Evolutionary conservation across 2,329 filamentous ascomycete genomes (phyloP).

Genomic region (Aspergillus proliferans): DNA sequence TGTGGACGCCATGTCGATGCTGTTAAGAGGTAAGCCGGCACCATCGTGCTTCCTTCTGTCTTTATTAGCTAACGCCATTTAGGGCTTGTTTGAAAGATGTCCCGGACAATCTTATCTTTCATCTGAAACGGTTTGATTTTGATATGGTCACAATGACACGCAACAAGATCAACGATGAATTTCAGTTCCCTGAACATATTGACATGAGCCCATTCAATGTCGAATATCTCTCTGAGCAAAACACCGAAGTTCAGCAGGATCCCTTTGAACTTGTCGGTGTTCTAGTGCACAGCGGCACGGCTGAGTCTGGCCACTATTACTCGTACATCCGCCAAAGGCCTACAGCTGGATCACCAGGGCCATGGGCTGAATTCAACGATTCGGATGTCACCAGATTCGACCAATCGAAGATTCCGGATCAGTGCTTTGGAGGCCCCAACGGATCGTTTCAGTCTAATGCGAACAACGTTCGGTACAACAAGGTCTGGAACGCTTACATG

Average conservation of each 20-base stretch:
- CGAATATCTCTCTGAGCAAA: conserved; percentile 66
- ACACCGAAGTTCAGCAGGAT: conserved; percentile 56
- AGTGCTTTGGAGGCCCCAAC: conserved; percentile 73
- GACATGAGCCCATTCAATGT: conserved; percentile 87
- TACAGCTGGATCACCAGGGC: conserved; percentile 38
- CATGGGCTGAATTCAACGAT: conserved; percentile 94
- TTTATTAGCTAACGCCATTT: conserved; percentile 10
- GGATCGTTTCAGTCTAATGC: conserved; percentile 44
- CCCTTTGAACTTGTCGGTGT: conserved; percentile 91
- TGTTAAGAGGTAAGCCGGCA: conserved; percentile 62
- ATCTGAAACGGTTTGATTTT: conserved; percentile 62
- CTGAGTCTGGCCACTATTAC: conserved; percentile 94
- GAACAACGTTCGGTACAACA: conserved; percentile 50
- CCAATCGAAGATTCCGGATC: conserved; percentile 61
- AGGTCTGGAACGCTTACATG: conserved; percentile 88
- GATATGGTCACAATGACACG: conserved; percentile 61
- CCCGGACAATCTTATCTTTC: conserved; percentile 90
- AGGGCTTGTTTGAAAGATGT: conserved; percentile 87
- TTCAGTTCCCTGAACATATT: conserved; percentile 75
- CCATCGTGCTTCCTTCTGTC: background rate
- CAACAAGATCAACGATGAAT: conserved; percentile 93
- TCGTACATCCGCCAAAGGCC: conserved; percentile 85
- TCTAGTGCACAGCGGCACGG: conserved; percentile 85
- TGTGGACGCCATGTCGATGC: conserved; percentile 88
- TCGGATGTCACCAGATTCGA: conserved; percentile 74